Percentiles rank a stretch among this genome's conserved stretches.
phyloP scores from a whole-genome alignment of 2,329 filamentous ascomycete genomes.

The Epichloe sp. region DNA sequence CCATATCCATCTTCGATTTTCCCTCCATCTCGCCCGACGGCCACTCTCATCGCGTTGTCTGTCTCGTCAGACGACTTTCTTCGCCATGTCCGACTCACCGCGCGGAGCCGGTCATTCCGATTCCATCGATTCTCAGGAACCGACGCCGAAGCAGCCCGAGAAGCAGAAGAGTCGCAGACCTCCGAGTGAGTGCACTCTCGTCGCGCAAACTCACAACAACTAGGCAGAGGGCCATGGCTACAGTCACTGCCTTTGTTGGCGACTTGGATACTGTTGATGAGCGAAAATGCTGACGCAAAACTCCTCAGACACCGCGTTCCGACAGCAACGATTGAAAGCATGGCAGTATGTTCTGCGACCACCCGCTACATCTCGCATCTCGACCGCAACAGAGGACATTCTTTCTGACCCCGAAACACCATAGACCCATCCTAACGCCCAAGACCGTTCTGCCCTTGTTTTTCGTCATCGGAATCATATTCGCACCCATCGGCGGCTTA shows the following conservation, averaged over 20 bases:
- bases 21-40: neutral
- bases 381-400: slow-evolving; percentile 1
- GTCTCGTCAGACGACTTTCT: slow-evolving; percentile 8
- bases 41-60: neutral
- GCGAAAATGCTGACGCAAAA: neutral
- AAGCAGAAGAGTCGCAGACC: slow-evolving; percentile 87
- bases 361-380: neutral
- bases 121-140: slow-evolving; percentile 43
- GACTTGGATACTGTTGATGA: neutral
- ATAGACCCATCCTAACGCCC: slow-evolving; percentile 81
- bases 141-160: slow-evolving; percentile 41
- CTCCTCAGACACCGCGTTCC: slow-evolving; percentile 77
- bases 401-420: slow-evolving; percentile 22
- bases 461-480: slow-evolving; percentile 81
- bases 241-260: slow-evolving; percentile 2
- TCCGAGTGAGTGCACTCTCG: slow-evolving; percentile 50
- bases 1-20: too few relatives aligned
- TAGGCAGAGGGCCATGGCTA: slow-evolving; percentile 15
- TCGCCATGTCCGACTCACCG: slow-evolving; percentile 35
- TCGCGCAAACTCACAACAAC: neutral
- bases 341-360: slow-evolving; percentile 64
- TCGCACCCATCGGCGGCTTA: slow-evolving; percentile 81
- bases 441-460: slow-evolving; percentile 89
- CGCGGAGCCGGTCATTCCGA: slow-evolving; percentile 33
- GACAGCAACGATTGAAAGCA: slow-evolving; percentile 92